Evolutionary conservation across 73 alveolate species (phyloP), one percentile per base, ranked within the genome.

Genomic region (Tetrahymena borealis): DNA sequence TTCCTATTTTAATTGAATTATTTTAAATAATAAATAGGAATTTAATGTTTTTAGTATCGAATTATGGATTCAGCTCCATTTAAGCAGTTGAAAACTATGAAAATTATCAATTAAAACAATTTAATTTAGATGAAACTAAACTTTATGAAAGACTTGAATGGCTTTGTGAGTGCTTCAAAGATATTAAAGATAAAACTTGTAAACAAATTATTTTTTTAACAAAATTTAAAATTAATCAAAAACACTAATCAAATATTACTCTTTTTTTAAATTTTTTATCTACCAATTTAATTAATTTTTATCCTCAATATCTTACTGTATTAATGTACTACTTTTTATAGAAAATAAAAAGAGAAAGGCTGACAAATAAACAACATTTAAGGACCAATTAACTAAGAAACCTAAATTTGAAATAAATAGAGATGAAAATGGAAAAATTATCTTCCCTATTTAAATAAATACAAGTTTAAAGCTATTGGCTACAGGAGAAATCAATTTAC

Each of bases 381-480:
- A 93, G 42, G 95, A 92, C 77, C 91, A 94, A 42, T 35, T 37
- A 78, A 90, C 43, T 33, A 94, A 91, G 90, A 94, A 91, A 33
- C 91, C 95, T 33, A 97, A 97, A 94, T 78, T 94, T 15, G 91
- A 91, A 78, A 92, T 97, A 31, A 92, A 90, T 38, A 96, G 97
- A 85, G 98, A 97, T 91, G 91, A 91, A 16, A 94, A 96, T 43
- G 99, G 99, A 1, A 91, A 97, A 77, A 96, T 98, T 12, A 93
- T 96, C 33, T 98, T 96, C 92, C 99, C 99, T 18, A 96, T 97
- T n/a, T 94, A 92, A 91, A 97, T 98, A 28, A 98, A 96, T 93
- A 78, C 97, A 32, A 96, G 98, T 90, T 96, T 98, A 40, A 94
- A 96, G 91, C 95, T 98, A 85, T 60, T 97, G 43, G 96, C 96